Base-by-base conservation (phyloP, 352 stramenopile genomes). In the Pythium periplocum region DNA sequence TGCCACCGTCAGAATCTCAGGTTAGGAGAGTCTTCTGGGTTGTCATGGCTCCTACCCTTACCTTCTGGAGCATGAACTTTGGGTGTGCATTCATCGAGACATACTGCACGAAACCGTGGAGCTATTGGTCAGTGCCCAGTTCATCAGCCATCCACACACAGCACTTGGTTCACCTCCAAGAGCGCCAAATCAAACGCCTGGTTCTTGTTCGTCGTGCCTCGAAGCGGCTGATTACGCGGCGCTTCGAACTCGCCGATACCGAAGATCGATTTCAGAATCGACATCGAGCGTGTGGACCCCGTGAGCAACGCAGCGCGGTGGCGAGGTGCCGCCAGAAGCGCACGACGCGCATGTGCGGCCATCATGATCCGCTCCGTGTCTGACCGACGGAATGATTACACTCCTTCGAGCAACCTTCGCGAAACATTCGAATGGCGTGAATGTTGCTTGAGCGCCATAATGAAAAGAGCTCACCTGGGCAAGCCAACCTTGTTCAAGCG, bases 221-320 rank as follows among this genome's bases (percentile, higher is more conserved):
- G 62, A 51, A 91, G 55, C 48, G 72, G 69, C 62, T 82, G 73
- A 53, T 87, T 68, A 48, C 78, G 78, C 42, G 70, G 62, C 44
- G 74, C 80, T 53, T 91, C 80, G 56, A 89, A 91, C 65, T 91
- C 80, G 45, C 80, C 80, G 53, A 91, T 91, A 43, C 80, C 80
- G 53, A 92, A 92, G 57, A 92, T 86, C 48, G 76, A 73, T 52
- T 78, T 59, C 35, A 92, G 63, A 6, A 92, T 57, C 34, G 82
- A 92, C 71, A 87, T 73, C 39, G 67, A 68, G 33, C 80, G 71
- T 41, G 55, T 46, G 38, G 48, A n/a, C 43, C 31, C 36, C 11
- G 45, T 26, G 2, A 47, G 38, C 26, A 40, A 17, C 2, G 54
- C 3, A 60, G 43, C 40, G 53, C 45, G 17, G n/a, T 31, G 38